Percentiles rank a stretch among this genome's conserved stretches.
phyloP scores from a whole-genome alignment of 2,329 filamentous ascomycete species.

The Aspergillus ibericus region DNA sequence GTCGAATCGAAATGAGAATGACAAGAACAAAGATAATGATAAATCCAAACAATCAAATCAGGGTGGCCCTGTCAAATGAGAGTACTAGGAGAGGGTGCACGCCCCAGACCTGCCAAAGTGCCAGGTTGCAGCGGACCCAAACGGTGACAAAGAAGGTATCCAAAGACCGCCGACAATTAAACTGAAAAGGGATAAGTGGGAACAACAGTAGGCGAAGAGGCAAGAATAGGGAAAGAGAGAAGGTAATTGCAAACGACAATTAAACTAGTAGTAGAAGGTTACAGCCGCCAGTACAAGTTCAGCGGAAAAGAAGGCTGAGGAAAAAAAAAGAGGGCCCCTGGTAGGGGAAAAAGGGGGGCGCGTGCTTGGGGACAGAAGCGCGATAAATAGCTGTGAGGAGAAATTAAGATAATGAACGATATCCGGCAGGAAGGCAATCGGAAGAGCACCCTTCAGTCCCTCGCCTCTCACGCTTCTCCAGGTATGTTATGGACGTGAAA shows the following conservation, averaged over 20 bases:
- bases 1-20: conserved; percentile 3
- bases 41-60: neutral
- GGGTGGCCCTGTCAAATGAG: conserved; percentile 5
- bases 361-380: conserved; percentile 1
- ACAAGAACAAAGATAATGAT: conserved; percentile 5
- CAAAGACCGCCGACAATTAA: conserved; percentile 9
- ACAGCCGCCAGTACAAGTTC: neutral
- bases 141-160: conserved; percentile 18
- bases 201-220: conserved; percentile 16
- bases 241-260: conserved; percentile 43
- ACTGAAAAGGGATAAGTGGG: conserved; percentile 21
- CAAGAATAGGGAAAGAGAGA: conserved; percentile 16
- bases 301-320: neutral
- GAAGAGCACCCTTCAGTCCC: neutral
- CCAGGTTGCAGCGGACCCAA: conserved; percentile 16
- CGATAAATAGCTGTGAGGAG: conserved; percentile 13
- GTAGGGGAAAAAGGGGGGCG: conserved; percentile 15
- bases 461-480: neutral
- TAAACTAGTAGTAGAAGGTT: conserved; percentile 5
- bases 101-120: conserved; percentile 10
- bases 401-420: conserved; percentile 9
- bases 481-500: neutral
- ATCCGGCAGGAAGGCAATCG: neutral
- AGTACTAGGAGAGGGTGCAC: neutral
- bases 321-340: conserved; percentile 9